Base-by-base conservation (phyloP, 768 basidiomycete species). In the Mycena vitilis region DNA sequence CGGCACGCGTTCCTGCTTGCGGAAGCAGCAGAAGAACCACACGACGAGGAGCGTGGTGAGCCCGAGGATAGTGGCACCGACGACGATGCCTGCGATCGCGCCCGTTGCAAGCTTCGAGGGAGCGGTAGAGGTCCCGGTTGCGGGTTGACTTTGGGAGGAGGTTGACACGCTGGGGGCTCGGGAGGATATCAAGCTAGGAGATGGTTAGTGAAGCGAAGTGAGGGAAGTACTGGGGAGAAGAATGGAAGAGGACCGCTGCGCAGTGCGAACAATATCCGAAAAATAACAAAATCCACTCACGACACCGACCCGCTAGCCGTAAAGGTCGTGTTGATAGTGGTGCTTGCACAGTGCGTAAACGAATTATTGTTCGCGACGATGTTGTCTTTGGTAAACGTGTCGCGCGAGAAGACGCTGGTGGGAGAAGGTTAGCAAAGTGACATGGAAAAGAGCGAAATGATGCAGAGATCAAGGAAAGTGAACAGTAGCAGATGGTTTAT, bases 281-380 rank as follows among this genome's bases (percentile, higher is more conserved):
- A n/a, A n/a, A n/a, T n/a, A 30, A 30, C 30, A 30, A 30, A 30
- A 30, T 2, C 5, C 30, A 59, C 63, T n/a, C 42, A 54, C 55
- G 51, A 60, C 15, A 4, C 10, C 22, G 42, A 45, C n/a, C 38
- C 38, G 30, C 30, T 30, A 4, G 38, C n/a, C 34, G 63, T 25
- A 1, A 63, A 56, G 11, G 67, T 34, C 1, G 61, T 23, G 42
- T 72, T 70, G 16, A 72, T 5, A 4, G 72, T 73, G 18, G 72
- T 73, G 8, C 63, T 65, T 11, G 70, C 59, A 20, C 72, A 73
- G 38, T 73, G 66, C 48, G 72, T 73, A 57, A 73, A 73, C 1
- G 66, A 64, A 51, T 73, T 73, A 49, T 73, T 71, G 52, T 68
- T 65, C 1, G 30, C 30, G 30, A 30, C 30, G 30, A 30, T 30